Conservation (phyloP, 768 basidiomycete genomes). For the Mycena belliarum region DNA sequence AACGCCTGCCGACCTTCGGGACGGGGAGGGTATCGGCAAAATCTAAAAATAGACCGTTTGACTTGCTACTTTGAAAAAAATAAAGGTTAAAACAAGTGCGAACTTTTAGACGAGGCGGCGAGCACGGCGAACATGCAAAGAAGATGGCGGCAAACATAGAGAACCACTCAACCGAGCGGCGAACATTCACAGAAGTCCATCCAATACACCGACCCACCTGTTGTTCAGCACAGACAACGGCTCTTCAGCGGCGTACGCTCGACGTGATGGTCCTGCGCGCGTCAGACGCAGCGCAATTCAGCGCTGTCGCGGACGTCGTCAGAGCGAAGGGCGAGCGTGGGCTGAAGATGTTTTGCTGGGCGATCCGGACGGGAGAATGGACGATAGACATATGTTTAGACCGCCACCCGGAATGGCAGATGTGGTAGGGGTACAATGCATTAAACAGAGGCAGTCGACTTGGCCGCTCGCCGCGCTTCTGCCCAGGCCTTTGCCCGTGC, state of each 20-base stretch:
- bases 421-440: conserved; percentile 6
- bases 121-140: conserved; percentile 20
- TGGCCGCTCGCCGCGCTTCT: conserved; percentile 43
- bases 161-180: neutral
- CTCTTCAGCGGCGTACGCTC: conserved; percentile 5
- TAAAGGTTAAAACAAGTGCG: no score
- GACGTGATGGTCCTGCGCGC: conserved; percentile 3
- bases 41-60: no score
- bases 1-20: no score
- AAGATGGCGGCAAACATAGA: conserved; percentile 18
- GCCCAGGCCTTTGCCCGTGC: conserved; percentile 61
- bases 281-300: neutral
- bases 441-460: conserved; percentile 1
- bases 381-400: conserved; percentile 20
- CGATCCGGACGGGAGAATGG: conserved; percentile 17
- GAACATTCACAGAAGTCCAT: no score
- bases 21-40: no score
- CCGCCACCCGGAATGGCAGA: conserved; percentile 10
- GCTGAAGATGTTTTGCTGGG: conserved; percentile 20
- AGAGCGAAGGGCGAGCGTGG: conserved; percentile 1
- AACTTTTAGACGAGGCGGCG: no score
- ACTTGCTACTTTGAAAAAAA: no score
- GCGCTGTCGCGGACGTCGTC: conserved; percentile 7
- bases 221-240: neutral
- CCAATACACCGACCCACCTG: neutral